Evolutionary conservation across 2,329 filamentous ascomycete species (phyloP), one percentile per base, ranked within the genome.

Genomic region (Aspergillus sp.): DNA sequence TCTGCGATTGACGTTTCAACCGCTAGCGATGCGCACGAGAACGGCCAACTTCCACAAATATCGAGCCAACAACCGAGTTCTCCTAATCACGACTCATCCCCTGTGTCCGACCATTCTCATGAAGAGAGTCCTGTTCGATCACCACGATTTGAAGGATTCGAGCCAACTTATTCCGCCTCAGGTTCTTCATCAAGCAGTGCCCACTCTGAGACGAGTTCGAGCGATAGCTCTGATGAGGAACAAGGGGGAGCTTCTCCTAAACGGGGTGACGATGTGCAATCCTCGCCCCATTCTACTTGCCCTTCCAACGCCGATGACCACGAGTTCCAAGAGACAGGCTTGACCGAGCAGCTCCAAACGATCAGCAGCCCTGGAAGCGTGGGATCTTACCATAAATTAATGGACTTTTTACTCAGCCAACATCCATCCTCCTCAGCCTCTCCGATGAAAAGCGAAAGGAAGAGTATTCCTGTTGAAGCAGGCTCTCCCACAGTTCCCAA

Each of bases 401-500:
- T 65, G 42, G 39, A 56, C 27, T 39, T 42, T 22, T 54, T 60
- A 17, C 44, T 56, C 40, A 39, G 42, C 22, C 42, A 27, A 12
- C 24, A 39, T 17, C 56, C 27, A 57, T 49, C 57, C n/a, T 34
- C 34, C 4, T 37, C 34, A 37, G 34, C n/a, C 34, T 37, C 48
- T 41, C 57, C 24, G 27, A 39, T 40, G n/a, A 62, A 46, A 42
- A 58, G 33, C 42, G 46, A 46, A 30, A 30, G 19, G 22, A 30
- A 27, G 22, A 55, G 41, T 12, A 56, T 51, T n/a, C 46, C 50
- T n/a, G 33, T 3, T 2, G 58, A 58, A 33, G 45, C 19, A 8
- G 34, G 22, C 9, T 54, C 44, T 19, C 64, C 63, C 1, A 42
- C 59, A 7, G 66, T 73, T 7, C 66, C 66, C 2, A 73, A 73